phyloP scores from a whole-genome alignment of 768 basidiomycete species.

The Albatrellus ellisii region DNA sequence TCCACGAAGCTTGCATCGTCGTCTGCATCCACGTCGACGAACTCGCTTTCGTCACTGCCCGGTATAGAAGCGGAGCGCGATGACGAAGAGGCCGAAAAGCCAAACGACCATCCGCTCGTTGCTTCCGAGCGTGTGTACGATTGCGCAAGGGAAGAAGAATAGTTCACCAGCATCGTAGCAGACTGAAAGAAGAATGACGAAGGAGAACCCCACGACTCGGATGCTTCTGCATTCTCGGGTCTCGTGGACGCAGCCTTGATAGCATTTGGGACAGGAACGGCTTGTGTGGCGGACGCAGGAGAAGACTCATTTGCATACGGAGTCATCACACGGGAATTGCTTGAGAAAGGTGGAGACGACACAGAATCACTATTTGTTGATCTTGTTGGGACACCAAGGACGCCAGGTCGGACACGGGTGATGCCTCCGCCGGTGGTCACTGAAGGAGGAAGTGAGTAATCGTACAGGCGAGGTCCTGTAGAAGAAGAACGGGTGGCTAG shows the following conservation, averaged over 20 bases:
- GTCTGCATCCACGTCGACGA: constrained; percentile 15
- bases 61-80: constrained; percentile 18
- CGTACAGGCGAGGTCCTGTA: constrained; percentile 47
- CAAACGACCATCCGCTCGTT: constrained; percentile 37
- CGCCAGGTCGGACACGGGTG: constrained; percentile 48
- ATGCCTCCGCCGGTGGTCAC: constrained; percentile 23
- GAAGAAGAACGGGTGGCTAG: neutral
- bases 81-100: constrained; percentile 35
- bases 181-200: too few relatives aligned
- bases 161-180: too few relatives aligned
- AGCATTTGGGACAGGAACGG: too few relatives aligned
- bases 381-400: constrained; percentile 28
- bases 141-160: too few relatives aligned
- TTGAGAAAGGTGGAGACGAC: neutral
- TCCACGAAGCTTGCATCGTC: too few relatives aligned
- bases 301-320: constrained; percentile 14
- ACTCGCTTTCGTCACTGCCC: constrained; percentile 24
- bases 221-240: too few relatives aligned
- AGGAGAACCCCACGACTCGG: too few relatives aligned
- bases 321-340: neutral
- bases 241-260: too few relatives aligned
- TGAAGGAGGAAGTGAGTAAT: constrained; percentile 39
- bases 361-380: constrained; percentile 2
- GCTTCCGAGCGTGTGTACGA: constrained; percentile 19
- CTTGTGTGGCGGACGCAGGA: constrained; percentile 24